Conservation (phyloP, 345 rosid genomes). For the Pistacia vera region DNA sequence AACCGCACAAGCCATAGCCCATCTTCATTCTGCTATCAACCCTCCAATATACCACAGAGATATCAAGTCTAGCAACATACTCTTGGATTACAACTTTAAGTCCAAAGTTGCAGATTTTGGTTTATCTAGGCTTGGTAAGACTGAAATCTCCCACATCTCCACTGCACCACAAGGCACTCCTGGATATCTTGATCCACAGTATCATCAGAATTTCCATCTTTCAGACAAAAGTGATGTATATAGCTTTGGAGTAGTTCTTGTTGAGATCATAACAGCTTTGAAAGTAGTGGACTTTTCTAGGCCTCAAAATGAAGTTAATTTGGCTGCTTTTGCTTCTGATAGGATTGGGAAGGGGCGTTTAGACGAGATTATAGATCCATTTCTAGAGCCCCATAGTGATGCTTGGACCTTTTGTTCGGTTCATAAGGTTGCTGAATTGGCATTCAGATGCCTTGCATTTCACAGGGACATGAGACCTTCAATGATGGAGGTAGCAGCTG, state of each 20-base stretch:
- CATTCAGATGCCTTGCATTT: slow-evolving; percentile 75
- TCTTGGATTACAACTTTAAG: slow-evolving; percentile 60
- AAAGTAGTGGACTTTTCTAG: slow-evolving; percentile 68
- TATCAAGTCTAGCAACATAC: slow-evolving; percentile 87
- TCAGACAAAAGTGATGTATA: slow-evolving; percentile 90
- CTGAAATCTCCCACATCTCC: slow-evolving; percentile 81
- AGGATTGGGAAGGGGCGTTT: slow-evolving; percentile 55
- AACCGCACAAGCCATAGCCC: slow-evolving; percentile 80
- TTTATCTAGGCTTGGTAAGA: slow-evolving; percentile 76
- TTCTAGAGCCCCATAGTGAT: slow-evolving; percentile 36
- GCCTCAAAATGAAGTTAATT: slow-evolving; percentile 55
- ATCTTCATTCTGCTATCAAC: slow-evolving; percentile 68
- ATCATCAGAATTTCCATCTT: slow-evolving; percentile 81
- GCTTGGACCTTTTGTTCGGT: slow-evolving; percentile 48
- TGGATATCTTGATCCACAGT: slow-evolving; percentile 86
- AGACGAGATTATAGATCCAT: slow-evolving; percentile 63
- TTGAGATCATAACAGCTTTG: slow-evolving; percentile 62
- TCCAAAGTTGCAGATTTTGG: slow-evolving; percentile 95
- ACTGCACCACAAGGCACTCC: slow-evolving; percentile 97
- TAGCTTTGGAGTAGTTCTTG: slow-evolving; percentile 74
- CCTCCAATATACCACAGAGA: slow-evolving; percentile 92
- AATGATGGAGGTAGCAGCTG: slow-evolving; percentile 60
- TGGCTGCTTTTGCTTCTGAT: slow-evolving; percentile 60
- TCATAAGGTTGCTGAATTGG: slow-evolving; percentile 60
- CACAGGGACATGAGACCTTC: slow-evolving; percentile 69